Percentiles rank a stretch among this genome's conserved stretches.
Evolutionary conservation across 495 filamentous ascomycete species (phyloP).

Genomic region (Terfezia claveryi): DNA sequence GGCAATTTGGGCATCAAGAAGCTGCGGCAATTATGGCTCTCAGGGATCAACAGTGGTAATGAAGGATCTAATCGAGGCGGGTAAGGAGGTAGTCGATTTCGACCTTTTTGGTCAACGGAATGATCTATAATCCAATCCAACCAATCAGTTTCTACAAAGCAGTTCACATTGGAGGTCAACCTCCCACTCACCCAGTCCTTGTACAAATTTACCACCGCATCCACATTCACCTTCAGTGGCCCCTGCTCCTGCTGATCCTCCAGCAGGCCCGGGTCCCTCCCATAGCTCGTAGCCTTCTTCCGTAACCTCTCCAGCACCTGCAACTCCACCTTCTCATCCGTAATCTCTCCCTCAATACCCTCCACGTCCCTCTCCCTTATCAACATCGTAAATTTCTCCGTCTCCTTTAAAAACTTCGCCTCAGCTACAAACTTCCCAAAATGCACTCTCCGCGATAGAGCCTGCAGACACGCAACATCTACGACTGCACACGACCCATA

Average conservation of each 20-base stretch:
- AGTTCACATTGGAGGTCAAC: neutral
- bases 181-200: slow-evolving; percentile 28
- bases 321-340: slow-evolving; percentile 67
- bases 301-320: slow-evolving; percentile 74
- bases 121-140: slow-evolving; percentile 30
- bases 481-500: slow-evolving; percentile 83
- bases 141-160: no score
- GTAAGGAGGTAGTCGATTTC: slow-evolving; percentile 98
- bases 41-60: no score
- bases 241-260: slow-evolving; percentile 10
- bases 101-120: slow-evolving; percentile 88
- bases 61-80: slow-evolving; percentile 32
- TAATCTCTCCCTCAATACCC: slow-evolving; percentile 77
- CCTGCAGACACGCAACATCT: slow-evolving; percentile 79
- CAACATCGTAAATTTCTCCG: slow-evolving; percentile 52
- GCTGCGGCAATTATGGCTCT: no score
- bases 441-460: slow-evolving; percentile 76
- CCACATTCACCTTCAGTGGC: slow-evolving; percentile 60
- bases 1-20: no score
- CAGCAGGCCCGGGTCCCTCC: slow-evolving; percentile 56
- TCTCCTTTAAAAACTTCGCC: slow-evolving; percentile 79
- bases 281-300: slow-evolving; percentile 88
- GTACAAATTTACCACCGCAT: slow-evolving; percentile 89
- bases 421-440: slow-evolving; percentile 99
- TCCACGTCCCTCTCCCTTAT: slow-evolving; percentile 57